Conservation (phyloP, 129 eudicot species). For the Pittosporum tobira region DNA sequence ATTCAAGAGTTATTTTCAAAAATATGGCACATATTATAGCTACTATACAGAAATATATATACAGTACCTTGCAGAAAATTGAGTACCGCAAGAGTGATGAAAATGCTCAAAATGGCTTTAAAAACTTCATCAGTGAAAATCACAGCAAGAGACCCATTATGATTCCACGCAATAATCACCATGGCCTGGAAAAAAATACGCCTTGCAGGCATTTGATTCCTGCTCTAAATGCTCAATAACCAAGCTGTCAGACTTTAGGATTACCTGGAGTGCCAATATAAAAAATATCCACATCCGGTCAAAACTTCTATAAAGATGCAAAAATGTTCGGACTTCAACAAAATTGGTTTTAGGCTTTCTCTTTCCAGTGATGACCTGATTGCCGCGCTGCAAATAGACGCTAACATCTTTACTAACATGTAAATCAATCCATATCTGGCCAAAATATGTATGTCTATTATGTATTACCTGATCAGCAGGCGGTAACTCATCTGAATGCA, state of each 20-base stretch:
- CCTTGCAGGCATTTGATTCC: neutral
- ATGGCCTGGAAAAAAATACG: constrained; percentile 54
- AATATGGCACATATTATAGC: constrained; percentile 7
- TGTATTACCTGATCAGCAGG: constrained; percentile 33
- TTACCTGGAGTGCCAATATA: constrained; percentile 82
- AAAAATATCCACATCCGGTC: constrained; percentile 95
- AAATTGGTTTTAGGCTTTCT: constrained; percentile 86
- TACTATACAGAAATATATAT: constrained; percentile 9
- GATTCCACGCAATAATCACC: constrained; percentile 92
- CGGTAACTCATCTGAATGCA: constrained; percentile 41
- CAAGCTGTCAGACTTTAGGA: constrained; percentile 1
- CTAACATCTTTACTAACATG: constrained; percentile 14
- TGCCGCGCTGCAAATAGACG: constrained; percentile 37
- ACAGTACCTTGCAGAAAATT: constrained; percentile 70
- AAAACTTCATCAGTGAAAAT: constrained; percentile 55
- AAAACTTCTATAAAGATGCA: constrained; percentile 85
- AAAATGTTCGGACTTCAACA: constrained; percentile 92
- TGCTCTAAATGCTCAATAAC: constrained; percentile 4
- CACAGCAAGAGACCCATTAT: constrained; percentile 44
- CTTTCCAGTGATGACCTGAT: constrained; percentile 48
- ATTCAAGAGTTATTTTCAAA: constrained; percentile 7
- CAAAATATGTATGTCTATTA: no score
- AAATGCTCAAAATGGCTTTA: constrained; percentile 71
- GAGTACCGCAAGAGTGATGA: constrained; percentile 76
- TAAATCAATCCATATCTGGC: no score